These are phyloP conservation scores for Populus alba DNA, from an alignment of 345 rosid species.

Conservation along the genomic window DNA sequence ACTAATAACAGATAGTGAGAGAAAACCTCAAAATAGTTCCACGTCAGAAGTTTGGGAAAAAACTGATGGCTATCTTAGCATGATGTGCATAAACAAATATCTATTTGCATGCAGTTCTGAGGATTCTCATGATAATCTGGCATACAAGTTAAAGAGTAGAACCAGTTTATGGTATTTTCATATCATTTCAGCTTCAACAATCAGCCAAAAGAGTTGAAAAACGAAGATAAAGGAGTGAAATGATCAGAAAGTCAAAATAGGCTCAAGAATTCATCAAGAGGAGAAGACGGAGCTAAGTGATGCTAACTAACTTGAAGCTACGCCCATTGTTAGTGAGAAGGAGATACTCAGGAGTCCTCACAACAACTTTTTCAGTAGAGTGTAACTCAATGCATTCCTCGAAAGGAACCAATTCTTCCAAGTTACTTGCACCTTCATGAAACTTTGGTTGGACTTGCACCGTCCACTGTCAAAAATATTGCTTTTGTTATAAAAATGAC, in stretches of 20 bases:
- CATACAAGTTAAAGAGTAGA: background rate
- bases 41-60: background rate
- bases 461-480: conserved; percentile 66
- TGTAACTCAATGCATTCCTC: conserved; percentile 86
- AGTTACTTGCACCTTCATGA: conserved; percentile 89
- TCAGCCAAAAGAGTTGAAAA: background rate
- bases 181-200: background rate
- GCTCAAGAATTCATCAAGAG: background rate
- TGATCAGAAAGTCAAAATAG: background rate
- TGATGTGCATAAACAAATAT: background rate
- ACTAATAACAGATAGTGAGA: background rate
- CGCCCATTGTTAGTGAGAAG: conserved; percentile 91
- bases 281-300: conserved; percentile 5
- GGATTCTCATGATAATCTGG: background rate
- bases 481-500: conserved; percentile 18
- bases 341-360: conserved; percentile 80
- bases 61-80: background rate
- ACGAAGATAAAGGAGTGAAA: background rate
- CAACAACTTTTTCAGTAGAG: conserved; percentile 66
- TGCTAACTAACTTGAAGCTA: conserved; percentile 82
- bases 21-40: too few relatives aligned
- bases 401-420: conserved; percentile 89
- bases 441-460: conserved; percentile 87
- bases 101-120: background rate
- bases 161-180: background rate